Evolutionary conservation across 495 filamentous ascomycete species (phyloP), one percentile per base, ranked within the genome.

Genomic region (Penicillium soppii): DNA sequence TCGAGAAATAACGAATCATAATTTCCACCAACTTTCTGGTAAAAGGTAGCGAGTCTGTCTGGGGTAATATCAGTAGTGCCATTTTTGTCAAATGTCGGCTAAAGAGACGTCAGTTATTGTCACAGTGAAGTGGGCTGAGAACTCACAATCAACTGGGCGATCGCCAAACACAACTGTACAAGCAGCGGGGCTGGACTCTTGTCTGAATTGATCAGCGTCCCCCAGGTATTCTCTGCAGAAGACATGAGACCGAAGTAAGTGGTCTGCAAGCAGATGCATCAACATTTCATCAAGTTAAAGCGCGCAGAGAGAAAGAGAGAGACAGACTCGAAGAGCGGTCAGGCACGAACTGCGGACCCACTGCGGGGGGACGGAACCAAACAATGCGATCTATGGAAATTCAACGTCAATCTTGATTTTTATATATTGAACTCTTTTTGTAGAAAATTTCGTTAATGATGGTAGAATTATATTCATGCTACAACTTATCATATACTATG

Each of bases 1-100:
- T 86, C 78, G 39, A 94, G 76, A 63, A 98, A 97, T 33, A 98
- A 75, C 8, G 79, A 73, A 63, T 98, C 92, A 66, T 91, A 96
- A 66, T 97, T 86, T 32, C 92, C 91, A 50, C 91, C 91, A 25
- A 95, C 88, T 33, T 82, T 76, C 56, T 85, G 87, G 70, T 98
- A 98, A 73, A 96, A 98, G 9, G 82, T 71, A 2, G 92, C 87
- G 22, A 98, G 78, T 66, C 97, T 95, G 30, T 80, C 72, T 0
- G 95, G 92, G 2, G 82, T 90, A 29, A 98, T 74, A 58, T 83
- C 78, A 38, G 70, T 70, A 5, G 80, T 78, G 27, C 83, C 81
- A 56, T 70, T 82, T 44, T 88, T 81, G 27, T 87, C 85, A 49
- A 94, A 77, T 9, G 83, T 74, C 33, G 74, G 69, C 65, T 81